Evolutionary conservation across 75 land plant genomes (phyloP).

Genomic region (Sequoiadendron giganteum): DNA sequence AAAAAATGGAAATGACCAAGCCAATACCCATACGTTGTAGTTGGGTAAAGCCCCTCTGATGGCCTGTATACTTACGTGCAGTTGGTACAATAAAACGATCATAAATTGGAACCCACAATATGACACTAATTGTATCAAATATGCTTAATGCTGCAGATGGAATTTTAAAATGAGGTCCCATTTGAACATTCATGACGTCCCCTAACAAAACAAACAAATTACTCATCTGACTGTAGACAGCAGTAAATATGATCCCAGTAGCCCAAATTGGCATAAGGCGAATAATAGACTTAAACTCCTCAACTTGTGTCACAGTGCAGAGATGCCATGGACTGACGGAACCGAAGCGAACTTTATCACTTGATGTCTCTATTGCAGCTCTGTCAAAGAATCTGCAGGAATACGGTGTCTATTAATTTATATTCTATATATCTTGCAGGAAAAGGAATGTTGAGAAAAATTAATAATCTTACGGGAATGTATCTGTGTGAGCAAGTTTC

Average conservation of each 20-base stretch:
- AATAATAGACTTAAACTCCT: slow-evolving; percentile 56
- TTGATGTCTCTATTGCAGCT: slow-evolving; percentile 37
- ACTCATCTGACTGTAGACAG: slow-evolving; percentile 51
- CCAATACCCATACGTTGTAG: slow-evolving; percentile 74
- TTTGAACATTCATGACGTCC: slow-evolving; percentile 30
- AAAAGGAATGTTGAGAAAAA: neutral
- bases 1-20: slow-evolving; percentile 32
- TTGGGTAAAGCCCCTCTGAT: slow-evolving; percentile 45
- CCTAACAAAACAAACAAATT: slow-evolving; percentile 64
- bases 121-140: slow-evolving; percentile 51
- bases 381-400: slow-evolving; percentile 44
- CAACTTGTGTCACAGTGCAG: slow-evolving; percentile 73
- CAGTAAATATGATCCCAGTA: slow-evolving; percentile 38
- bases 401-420: neutral
- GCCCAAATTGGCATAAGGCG: slow-evolving; percentile 58
- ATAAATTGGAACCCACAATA: slow-evolving; percentile 52
- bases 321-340: slow-evolving; percentile 38
- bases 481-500: slow-evolving; percentile 36
- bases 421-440: neutral
- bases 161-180: slow-evolving; percentile 42
- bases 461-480: slow-evolving; percentile 19
- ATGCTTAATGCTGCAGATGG: slow-evolving; percentile 53
- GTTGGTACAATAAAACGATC: slow-evolving; percentile 41
- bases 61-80: slow-evolving; percentile 26
- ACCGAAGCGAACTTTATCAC: slow-evolving; percentile 12